phyloP scores from a whole-genome alignment of 345 rosid species.

The Sonneratia alba region DNA sequence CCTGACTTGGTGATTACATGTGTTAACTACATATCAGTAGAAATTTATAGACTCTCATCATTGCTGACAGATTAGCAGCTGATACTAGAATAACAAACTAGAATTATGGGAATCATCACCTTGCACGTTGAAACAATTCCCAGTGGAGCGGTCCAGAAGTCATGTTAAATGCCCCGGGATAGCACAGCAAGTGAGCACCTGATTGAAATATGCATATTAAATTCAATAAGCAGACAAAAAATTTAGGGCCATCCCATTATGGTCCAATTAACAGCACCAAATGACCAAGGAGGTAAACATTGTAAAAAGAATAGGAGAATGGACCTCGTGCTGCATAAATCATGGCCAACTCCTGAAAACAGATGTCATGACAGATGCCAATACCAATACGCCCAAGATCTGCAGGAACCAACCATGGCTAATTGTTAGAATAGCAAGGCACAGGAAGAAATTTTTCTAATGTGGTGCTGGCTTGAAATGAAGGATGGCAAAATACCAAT shows the following conservation, averaged over 20 bases:
- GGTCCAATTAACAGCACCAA: not conserved
- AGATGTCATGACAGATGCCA: slow-evolving; percentile 84
- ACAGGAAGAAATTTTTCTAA: not conserved
- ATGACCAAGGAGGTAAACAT: not conserved
- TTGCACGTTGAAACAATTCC: slow-evolving; percentile 86
- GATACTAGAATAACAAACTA: not conserved
- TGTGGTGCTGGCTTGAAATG: not conserved
- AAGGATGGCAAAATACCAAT: not conserved
- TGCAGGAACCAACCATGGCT: slow-evolving; percentile 22
- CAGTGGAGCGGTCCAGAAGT: slow-evolving; percentile 92
- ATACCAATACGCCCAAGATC: slow-evolving; percentile 93
- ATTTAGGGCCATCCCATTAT: not conserved
- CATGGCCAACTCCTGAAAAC: slow-evolving; percentile 86
- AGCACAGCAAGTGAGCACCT: slow-evolving; percentile 95
- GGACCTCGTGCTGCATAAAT: slow-evolving; percentile 87
- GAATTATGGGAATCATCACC: slow-evolving; percentile 19
- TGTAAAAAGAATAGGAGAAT: not conserved
- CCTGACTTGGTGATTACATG: not conserved
- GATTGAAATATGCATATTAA: not conserved
- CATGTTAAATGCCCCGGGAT: slow-evolving; percentile 96
- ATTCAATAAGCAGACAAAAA: not conserved
- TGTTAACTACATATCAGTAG: not conserved
- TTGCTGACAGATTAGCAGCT: not conserved
- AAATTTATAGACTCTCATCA: not conserved
- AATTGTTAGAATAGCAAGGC: not conserved